A percentile compares a stretch with the other conserved stretches of the same genome.
These are phyloP conservation scores for Digitaria exilis DNA, from an alignment of 202 grass and related monocot genomes.

Conservation along the genomic window DNA sequence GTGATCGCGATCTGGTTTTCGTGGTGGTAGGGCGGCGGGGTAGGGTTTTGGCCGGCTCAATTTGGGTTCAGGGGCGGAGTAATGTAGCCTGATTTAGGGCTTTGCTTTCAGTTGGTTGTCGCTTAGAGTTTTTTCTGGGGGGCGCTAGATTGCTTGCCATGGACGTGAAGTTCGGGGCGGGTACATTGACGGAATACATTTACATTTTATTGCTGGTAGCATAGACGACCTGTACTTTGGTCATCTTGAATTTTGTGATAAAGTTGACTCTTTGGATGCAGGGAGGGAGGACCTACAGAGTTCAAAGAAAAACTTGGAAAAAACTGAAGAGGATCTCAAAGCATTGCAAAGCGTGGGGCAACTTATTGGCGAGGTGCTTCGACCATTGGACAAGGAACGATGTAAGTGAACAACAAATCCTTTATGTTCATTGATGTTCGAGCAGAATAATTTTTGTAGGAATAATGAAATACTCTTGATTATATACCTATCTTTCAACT, in stretches of 20 bases:
- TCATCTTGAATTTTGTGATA: constrained; percentile 28
- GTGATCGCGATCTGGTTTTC: constrained; percentile 17
- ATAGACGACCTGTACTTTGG: constrained; percentile 23
- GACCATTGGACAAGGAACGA: constrained; percentile 83
- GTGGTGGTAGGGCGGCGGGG: background rate
- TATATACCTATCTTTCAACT: constrained; percentile 5
- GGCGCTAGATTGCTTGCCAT: background rate
- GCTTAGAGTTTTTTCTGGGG: background rate
- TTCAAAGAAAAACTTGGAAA: constrained; percentile 72
- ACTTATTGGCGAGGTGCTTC: constrained; percentile 92
- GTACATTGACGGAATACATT: background rate
- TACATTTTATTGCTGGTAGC: background rate
- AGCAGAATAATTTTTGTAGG: background rate
- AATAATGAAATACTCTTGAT: background rate
- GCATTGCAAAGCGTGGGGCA: constrained; percentile 93
- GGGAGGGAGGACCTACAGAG: constrained; percentile 67
- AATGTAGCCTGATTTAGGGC: background rate
- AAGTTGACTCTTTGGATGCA: constrained; percentile 43
- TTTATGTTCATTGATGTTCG: background rate
- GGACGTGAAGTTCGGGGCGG: background rate
- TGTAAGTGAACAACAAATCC: constrained; percentile 56
- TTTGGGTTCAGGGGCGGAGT: background rate
- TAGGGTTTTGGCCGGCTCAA: constrained; percentile 32
- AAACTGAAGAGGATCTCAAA: constrained; percentile 97
- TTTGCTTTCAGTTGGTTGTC: background rate